A percentile compares a stretch with the other conserved stretches of the same genome.
Evolutionary conservation across 495 filamentous ascomycete genomes (phyloP).

Genomic region (Penicillium pancosmium): DNA sequence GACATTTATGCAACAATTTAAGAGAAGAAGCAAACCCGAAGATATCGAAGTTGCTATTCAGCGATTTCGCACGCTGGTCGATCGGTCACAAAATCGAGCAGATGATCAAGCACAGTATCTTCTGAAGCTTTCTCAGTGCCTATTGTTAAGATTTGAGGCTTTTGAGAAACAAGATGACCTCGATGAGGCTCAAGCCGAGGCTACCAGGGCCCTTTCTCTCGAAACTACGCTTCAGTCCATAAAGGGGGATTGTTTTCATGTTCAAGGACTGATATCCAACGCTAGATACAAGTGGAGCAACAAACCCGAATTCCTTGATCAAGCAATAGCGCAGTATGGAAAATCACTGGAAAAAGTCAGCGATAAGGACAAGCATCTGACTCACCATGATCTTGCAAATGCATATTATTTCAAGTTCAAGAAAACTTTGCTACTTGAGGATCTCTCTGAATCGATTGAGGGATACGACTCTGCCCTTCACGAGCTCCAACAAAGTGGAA

Average conservation of each 20-base stretch:
- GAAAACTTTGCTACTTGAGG: not conserved
- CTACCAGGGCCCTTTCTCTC: not conserved
- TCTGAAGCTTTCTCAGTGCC: not conserved
- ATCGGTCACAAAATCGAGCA: not conserved
- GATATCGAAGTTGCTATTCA: not conserved
- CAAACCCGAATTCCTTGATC: not conserved
- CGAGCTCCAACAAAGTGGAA: not conserved
- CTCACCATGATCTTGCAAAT: slow-evolving; percentile 7
- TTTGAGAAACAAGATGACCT: slow-evolving; percentile 4
- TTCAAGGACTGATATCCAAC: not conserved
- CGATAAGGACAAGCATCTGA: not conserved
- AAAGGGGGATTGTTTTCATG: not conserved
- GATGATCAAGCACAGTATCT: not conserved
- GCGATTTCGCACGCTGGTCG: not conserved
- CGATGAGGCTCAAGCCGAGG: not conserved
- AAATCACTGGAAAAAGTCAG: not conserved
- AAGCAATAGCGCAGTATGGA: slow-evolving; percentile 3
- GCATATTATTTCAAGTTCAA: slow-evolving; percentile 10
- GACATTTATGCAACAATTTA: not conserved
- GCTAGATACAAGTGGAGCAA: slow-evolving; percentile 1
- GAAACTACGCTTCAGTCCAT: not conserved
- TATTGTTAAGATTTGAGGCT: not conserved
- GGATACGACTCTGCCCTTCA: slow-evolving; percentile 4
- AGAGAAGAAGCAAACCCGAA: not conserved
- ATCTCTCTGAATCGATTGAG: slow-evolving; percentile 2